Conservation (phyloP, 192 early-diverging fungal species). For the Backusella westeae region DNA sequence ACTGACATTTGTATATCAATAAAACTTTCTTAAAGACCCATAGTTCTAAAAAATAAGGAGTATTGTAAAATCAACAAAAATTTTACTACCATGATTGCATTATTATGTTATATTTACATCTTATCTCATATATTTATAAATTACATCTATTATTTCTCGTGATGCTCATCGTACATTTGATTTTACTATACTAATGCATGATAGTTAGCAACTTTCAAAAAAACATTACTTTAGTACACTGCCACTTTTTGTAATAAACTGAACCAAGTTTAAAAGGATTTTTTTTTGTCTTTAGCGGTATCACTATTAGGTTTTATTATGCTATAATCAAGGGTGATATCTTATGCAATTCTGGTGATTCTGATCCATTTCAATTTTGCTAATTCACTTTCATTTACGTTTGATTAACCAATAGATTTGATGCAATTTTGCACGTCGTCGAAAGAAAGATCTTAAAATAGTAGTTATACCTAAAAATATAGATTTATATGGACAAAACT, state of each 20-base stretch:
- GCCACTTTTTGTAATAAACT: background rate
- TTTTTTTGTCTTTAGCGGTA: background rate
- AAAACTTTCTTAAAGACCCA: no score
- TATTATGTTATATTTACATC: background rate
- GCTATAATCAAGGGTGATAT: background rate
- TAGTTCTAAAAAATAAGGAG: no score
- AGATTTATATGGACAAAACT: no score
- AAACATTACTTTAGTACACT: no score
- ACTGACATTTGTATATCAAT: no score
- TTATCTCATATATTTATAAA: background rate
- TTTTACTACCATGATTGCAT: no score
- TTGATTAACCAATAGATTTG: background rate
- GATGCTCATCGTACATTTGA: background rate
- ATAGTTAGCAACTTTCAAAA: no score
- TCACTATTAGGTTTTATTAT: background rate
- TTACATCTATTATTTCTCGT: background rate
- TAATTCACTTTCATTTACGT: background rate
- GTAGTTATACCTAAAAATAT: no score
- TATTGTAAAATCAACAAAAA: no score
- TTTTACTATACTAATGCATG: background rate
- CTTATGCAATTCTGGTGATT: background rate
- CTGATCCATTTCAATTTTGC: background rate
- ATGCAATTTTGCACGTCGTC: background rate
- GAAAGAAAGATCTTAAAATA: background rate
- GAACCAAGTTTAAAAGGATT: background rate